These are phyloP conservation scores for Cutaneotrichosporon cavernicola DNA, from an alignment of 1,284 basidiomycete species.

Conservation along the genomic window DNA sequence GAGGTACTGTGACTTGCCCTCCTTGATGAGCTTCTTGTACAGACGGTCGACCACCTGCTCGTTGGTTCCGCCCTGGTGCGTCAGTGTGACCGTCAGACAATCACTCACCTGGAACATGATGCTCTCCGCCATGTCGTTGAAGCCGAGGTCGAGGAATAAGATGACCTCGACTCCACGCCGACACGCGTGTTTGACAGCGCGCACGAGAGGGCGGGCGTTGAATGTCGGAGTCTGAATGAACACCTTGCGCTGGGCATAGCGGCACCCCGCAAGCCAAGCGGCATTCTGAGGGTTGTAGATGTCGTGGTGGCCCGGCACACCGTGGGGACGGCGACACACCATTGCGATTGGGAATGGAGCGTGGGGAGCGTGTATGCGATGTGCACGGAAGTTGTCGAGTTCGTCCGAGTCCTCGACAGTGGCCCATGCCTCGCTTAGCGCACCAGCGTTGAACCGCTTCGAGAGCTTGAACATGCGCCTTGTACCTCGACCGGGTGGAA, in stretches of 20 bases:
- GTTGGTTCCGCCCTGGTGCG: conserved; percentile 74
- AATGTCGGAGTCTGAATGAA: conserved; percentile 77
- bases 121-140: conserved; percentile 63
- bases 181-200: conserved; percentile 66
- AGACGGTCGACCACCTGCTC: conserved; percentile 69
- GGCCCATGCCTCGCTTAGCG: conserved; percentile 54
- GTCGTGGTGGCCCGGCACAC: conserved; percentile 57
- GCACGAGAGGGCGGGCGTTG: conserved; percentile 68
- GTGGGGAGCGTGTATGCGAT: conserved; percentile 62
- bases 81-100: conserved; percentile 12
- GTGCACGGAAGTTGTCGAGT: conserved; percentile 58
- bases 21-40: conserved; percentile 59
- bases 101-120: conserved; percentile 17
- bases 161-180: conserved; percentile 66
- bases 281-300: conserved; percentile 68
- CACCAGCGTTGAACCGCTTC: conserved; percentile 55
- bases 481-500: conserved; percentile 41
- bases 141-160: conserved; percentile 66
- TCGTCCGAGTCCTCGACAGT: conserved; percentile 56
- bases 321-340: conserved; percentile 67
- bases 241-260: conserved; percentile 66
- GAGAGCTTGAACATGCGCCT: conserved; percentile 50
- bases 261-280: conserved; percentile 71
- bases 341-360: conserved; percentile 70
- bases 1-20: conserved; percentile 59